Conservation (phyloP, 2,329 filamentous ascomycete species). For the Xylaria digitata region DNA sequence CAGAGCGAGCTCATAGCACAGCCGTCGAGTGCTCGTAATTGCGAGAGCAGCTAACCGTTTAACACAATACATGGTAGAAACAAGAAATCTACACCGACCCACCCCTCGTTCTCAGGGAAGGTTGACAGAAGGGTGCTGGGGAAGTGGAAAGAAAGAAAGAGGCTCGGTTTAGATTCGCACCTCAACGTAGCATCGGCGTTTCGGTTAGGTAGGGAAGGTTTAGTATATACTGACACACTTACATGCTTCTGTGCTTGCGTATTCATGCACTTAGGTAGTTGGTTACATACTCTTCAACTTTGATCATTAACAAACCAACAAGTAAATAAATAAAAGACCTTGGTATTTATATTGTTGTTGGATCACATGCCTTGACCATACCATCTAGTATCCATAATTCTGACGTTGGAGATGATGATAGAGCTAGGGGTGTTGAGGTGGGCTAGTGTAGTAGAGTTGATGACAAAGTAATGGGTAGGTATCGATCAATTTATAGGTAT, state of each 20-base stretch:
- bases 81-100: background rate
- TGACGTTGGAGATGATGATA: no score
- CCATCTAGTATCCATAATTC: no score
- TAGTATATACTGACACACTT: conserved; percentile 9
- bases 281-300: conserved; percentile 22
- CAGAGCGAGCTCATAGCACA: background rate
- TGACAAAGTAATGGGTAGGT: no score
- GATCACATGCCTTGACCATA: no score
- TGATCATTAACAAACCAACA: background rate
- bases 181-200: conserved; percentile 42
- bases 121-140: no score
- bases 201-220: conserved; percentile 14
- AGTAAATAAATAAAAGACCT: background rate
- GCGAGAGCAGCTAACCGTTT: background rate
- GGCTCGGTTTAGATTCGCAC: conserved; percentile 30
- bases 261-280: conserved; percentile 10
- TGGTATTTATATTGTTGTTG: background rate
- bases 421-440: no score
- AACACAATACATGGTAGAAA: background rate
- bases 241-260: no score
- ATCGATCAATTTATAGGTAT: no score
- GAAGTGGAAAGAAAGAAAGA: background rate
- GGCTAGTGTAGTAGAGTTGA: no score
- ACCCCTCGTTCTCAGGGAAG: no score
- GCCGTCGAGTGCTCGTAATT: background rate